Evolutionary conservation across 1,284 basidiomycete genomes (phyloP).

Genomic region (Pseudozyma flocculosa): DNA sequence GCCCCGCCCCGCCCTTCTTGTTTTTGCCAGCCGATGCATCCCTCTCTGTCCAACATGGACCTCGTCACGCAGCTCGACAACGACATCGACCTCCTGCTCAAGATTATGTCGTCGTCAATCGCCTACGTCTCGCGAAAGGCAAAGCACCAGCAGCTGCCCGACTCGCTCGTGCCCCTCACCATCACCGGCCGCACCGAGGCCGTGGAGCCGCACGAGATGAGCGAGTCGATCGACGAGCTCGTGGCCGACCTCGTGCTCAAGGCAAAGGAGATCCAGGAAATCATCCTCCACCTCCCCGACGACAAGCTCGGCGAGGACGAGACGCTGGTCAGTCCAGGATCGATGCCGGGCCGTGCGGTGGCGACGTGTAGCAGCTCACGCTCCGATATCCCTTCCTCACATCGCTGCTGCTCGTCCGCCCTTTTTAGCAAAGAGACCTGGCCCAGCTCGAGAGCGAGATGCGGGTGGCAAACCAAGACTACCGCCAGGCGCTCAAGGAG

Average conservation of each 20-base stretch:
- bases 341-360: too few relatives aligned
- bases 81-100: constrained; percentile 36
- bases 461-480: constrained; percentile 18
- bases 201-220: constrained; percentile 15
- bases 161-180: constrained; percentile 30
- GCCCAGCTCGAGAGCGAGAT: constrained; percentile 8
- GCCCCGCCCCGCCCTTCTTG: too few relatives aligned
- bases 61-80: constrained; percentile 38
- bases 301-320: constrained; percentile 5
- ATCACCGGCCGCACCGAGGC: constrained; percentile 39
- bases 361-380: too few relatives aligned
- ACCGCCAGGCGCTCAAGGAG: constrained; percentile 16
- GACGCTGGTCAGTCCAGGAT: constrained; percentile 2
- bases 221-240: constrained; percentile 28
- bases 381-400: too few relatives aligned
- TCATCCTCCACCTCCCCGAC: constrained; percentile 25
- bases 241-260: constrained; percentile 34
- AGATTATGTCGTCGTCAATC: constrained; percentile 46
- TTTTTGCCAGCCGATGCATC: too few relatives aligned
- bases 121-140: constrained; percentile 45
- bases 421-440: constrained; percentile 7
- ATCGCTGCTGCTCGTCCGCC: not conserved
- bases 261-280: constrained; percentile 22
- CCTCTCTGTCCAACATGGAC: constrained; percentile 17
- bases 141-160: constrained; percentile 18